These are phyloP conservation scores for Sporothrix phasma DNA, from an alignment of 2,329 filamentous ascomycete species.

Conservation along the genomic window DNA sequence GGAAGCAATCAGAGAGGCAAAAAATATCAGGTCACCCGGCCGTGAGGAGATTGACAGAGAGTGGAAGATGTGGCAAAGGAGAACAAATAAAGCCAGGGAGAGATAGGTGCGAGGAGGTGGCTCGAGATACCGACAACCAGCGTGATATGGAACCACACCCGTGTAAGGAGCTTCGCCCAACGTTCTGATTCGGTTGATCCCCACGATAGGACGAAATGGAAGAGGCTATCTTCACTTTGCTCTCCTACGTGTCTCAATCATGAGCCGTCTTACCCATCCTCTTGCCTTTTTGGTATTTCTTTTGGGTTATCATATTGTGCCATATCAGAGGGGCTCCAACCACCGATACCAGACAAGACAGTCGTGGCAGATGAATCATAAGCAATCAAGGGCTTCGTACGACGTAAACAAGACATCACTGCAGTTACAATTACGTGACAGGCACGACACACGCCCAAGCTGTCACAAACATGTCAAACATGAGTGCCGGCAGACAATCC, in stretches of 20 bases:
- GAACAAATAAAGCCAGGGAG: not conserved
- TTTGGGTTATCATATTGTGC: not conserved
- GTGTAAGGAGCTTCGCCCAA: too few relatives aligned
- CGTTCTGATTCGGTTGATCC: too few relatives aligned
- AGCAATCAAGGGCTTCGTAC: not conserved
- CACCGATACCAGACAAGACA: not conserved
- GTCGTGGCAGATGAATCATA: not conserved
- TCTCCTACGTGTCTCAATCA: not conserved
- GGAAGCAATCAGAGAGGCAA: not conserved
- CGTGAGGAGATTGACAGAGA: not conserved
- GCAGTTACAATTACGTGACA: conserved; percentile 3
- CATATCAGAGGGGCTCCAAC: not conserved
- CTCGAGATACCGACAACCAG: not conserved
- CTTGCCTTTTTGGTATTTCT: not conserved
- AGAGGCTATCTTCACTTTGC: not conserved
- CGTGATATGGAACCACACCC: not conserved
- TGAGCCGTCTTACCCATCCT: not conserved
- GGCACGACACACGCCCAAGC: not conserved
- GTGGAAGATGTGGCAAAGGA: not conserved
- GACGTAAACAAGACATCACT: not conserved
- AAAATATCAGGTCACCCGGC: not conserved
- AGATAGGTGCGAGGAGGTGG: not conserved
- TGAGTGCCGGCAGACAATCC: not conserved
- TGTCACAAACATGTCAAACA: not conserved
- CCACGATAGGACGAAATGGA: not conserved